Evolutionary conservation across 2,329 filamentous ascomycete species (phyloP).

Genomic region (Teratosphaeria epicoccoides): DNA sequence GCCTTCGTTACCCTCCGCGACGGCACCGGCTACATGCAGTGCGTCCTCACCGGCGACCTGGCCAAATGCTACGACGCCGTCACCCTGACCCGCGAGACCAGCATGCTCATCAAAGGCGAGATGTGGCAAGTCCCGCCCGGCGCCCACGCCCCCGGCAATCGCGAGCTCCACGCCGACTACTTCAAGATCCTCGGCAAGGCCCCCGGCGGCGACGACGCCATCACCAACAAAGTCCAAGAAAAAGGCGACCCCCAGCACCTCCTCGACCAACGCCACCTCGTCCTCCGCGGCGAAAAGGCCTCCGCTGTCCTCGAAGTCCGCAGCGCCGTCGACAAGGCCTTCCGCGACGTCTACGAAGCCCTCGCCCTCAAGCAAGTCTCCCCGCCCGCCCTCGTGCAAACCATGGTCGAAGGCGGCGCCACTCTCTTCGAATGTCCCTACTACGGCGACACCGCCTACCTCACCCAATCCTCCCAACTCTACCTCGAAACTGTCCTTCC

Average conservation of each 20-base stretch:
- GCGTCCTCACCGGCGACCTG: conserved; percentile 68
- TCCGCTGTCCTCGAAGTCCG: conserved; percentile 83
- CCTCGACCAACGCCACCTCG: conserved; percentile 73
- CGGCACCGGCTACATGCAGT: conserved; percentile 77
- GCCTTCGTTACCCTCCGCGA: conserved; percentile 80
- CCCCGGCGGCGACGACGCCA: conserved; percentile 77
- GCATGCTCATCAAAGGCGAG: conserved; percentile 72
- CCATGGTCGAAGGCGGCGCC: conserved; percentile 83
- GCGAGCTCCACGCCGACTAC: conserved; percentile 84
- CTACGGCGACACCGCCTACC: conserved; percentile 81
- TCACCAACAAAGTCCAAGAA: conserved; percentile 68
- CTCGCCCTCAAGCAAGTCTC: conserved; percentile 70
- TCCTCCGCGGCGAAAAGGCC: conserved; percentile 71
- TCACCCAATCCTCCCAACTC: conserved; percentile 93
- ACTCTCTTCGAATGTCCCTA: conserved; percentile 85
- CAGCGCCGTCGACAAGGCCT: conserved; percentile 68
- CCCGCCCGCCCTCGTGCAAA: conserved; percentile 86
- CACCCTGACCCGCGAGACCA: conserved; percentile 77
- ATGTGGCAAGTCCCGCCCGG: conserved; percentile 70
- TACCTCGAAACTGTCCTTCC: conserved; percentile 94
- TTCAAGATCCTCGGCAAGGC: conserved; percentile 68
- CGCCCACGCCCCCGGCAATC: conserved; percentile 67
- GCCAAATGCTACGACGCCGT: conserved; percentile 87
- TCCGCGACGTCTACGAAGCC: conserved; percentile 68
- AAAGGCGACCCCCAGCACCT: conserved; percentile 62